Evolutionary conservation across 768 basidiomycete genomes (phyloP).

Genomic region (Amanita thiersii): DNA sequence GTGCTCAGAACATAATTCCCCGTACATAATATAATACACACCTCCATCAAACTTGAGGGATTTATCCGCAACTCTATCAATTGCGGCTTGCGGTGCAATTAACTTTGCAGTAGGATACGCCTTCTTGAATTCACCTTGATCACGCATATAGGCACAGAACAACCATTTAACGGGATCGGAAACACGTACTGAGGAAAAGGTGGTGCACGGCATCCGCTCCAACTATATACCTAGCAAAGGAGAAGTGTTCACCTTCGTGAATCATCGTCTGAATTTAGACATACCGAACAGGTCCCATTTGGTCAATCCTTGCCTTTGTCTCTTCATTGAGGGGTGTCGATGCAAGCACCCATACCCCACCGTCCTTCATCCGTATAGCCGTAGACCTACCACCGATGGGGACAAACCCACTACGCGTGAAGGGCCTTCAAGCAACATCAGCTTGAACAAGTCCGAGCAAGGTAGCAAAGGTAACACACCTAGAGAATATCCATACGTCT

Average conservation of each 20-base stretch:
- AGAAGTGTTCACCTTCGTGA: background rate
- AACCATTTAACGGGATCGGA: background rate
- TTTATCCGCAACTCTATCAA: conserved; percentile 43
- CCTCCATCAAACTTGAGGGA: conserved; percentile 57
- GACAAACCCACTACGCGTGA: conserved; percentile 54
- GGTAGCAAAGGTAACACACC: conserved; percentile 24
- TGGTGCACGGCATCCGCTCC: conserved; percentile 52
- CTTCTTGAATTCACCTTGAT: conserved; percentile 51
- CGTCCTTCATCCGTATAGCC: conserved; percentile 59
- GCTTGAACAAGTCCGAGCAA: background rate
- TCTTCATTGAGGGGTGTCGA: conserved; percentile 63
- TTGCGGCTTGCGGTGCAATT: conserved; percentile 54
- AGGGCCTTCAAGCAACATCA: conserved; percentile 37
- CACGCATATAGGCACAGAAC: conserved; percentile 8
- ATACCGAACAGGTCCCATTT: conserved; percentile 64
- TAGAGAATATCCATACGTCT: conserved; percentile 60
- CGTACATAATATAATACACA: conserved; percentile 19
- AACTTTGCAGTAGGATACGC: conserved; percentile 67
- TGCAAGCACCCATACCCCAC: conserved; percentile 77
- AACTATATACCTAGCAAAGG: conserved; percentile 43
- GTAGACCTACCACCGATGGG: conserved; percentile 83
- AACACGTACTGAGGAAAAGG: conserved; percentile 43
- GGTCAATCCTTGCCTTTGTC: conserved; percentile 53
- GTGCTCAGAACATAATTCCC: background rate
- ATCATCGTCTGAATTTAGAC: conserved; percentile 9